phyloP scores from a whole-genome alignment of 352 stramenopile genomes.

The Pythium phragmitis region DNA sequence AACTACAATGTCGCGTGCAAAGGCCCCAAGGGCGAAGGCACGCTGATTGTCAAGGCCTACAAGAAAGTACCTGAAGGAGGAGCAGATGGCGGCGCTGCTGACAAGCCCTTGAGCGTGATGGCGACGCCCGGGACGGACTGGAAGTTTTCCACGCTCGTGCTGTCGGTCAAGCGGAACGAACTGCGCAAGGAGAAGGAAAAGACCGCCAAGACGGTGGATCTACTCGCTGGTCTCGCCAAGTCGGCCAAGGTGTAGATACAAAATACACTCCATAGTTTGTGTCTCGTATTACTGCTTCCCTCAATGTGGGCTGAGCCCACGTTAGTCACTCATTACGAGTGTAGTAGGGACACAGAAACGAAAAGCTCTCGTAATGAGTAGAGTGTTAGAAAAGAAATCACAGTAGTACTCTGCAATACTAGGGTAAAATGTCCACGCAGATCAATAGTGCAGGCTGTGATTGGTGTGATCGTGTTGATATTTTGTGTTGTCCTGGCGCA shows the following conservation, averaged over 20 bases:
- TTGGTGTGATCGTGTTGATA: too few relatives aligned
- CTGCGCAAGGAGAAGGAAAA: constrained; percentile 55
- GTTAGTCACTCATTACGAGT: too few relatives aligned
- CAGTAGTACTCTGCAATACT: too few relatives aligned
- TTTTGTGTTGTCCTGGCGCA: too few relatives aligned
- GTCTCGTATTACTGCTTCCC: too few relatives aligned
- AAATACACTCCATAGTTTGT: too few relatives aligned
- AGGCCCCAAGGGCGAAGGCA: constrained; percentile 66
- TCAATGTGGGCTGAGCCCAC: too few relatives aligned
- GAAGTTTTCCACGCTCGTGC: constrained; percentile 75
- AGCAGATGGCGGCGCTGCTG: neutral
- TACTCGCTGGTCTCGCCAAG: constrained; percentile 29
- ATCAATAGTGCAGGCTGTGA: too few relatives aligned
- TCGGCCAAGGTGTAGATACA: neutral
- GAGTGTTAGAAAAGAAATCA: too few relatives aligned
- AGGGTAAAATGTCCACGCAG: too few relatives aligned
- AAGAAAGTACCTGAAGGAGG: constrained; percentile 37
- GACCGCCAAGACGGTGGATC: constrained; percentile 65
- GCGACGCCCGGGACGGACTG: constrained; percentile 63
- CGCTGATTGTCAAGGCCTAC: constrained; percentile 72
- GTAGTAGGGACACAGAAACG: too few relatives aligned
- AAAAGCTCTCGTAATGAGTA: too few relatives aligned
- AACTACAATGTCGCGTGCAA: constrained; percentile 75
- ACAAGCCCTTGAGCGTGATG: constrained; percentile 29
- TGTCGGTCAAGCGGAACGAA: constrained; percentile 58